Evolutionary conservation across 257 asterid species (phyloP).

Genomic region (Nicotiana noctiflora): DNA sequence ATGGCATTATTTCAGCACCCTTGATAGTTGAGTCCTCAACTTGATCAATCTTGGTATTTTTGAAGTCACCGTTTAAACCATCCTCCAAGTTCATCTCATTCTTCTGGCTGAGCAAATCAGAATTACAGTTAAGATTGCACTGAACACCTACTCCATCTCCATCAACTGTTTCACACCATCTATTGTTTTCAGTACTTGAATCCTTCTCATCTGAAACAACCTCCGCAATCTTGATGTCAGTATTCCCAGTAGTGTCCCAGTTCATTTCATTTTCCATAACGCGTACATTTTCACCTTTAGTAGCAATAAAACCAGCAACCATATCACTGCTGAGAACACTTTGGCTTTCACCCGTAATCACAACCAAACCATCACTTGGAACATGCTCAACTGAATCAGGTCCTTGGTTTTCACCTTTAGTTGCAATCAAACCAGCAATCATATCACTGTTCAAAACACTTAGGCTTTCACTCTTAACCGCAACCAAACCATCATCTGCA

Average conservation of each 20-base stretch:
- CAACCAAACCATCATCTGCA: conserved; percentile 9
- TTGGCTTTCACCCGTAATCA: not conserved
- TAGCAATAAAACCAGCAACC: not conserved
- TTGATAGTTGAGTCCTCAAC: conserved; percentile 20
- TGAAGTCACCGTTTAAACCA: not conserved
- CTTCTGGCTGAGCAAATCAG: not conserved
- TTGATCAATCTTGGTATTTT: conserved; percentile 10
- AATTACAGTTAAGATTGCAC: not conserved
- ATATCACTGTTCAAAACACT: not conserved
- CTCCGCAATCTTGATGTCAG: conserved; percentile 3
- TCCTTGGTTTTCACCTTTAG: conserved; percentile 9
- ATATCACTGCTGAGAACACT: not conserved
- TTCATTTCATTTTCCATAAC: conserved; percentile 11
- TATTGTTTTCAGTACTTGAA: not conserved
- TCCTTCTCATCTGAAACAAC: not conserved
- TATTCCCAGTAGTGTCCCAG: conserved; percentile 3
- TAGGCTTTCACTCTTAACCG: not conserved
- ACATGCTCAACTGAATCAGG: conserved; percentile 20
- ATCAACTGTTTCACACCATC: not conserved
- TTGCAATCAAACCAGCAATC: not conserved
- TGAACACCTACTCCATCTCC: conserved; percentile 2
- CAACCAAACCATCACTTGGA: conserved; percentile 9
- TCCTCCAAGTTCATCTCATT: conserved; percentile 8
- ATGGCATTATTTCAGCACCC: not conserved
- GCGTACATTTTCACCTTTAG: conserved; percentile 8